Evolutionary conservation across 2,329 filamentous ascomycete genomes (phyloP).

Genomic region (Epichloe sibirici): DNA sequence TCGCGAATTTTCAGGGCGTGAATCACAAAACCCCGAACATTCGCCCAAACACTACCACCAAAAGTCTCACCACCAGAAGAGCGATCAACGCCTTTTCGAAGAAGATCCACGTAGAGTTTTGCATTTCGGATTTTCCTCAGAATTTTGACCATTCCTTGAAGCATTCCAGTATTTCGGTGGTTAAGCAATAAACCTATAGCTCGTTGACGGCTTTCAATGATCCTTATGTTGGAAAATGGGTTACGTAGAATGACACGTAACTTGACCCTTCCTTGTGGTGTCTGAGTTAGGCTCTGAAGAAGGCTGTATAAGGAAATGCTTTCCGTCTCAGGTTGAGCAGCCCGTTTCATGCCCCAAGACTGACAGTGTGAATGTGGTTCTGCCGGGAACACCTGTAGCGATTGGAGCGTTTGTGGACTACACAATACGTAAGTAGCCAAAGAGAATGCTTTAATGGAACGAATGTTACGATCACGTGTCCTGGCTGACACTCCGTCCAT

Average conservation of each 20-base stretch:
- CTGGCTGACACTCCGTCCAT: not conserved
- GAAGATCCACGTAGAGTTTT: conserved; percentile 50
- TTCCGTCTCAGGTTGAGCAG: conserved; percentile 56
- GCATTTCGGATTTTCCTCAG: conserved; percentile 69
- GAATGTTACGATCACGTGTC: not conserved
- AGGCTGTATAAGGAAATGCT: conserved; percentile 74
- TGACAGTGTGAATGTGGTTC: conserved; percentile 76
- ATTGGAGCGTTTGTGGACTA: conserved; percentile 65
- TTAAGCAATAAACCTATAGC: conserved; percentile 55
- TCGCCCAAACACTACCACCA: conserved; percentile 59
- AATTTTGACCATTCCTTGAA: conserved; percentile 44
- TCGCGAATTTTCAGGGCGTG: conserved; percentile 59
- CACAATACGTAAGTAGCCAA: conserved; percentile 60
- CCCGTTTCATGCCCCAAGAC: conserved; percentile 43
- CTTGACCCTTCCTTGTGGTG: conserved; percentile 62
- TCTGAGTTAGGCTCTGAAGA: conserved; percentile 62
- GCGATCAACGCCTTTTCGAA: conserved; percentile 65
- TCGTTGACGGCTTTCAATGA: conserved; percentile 60
- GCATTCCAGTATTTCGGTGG: conserved; percentile 49
- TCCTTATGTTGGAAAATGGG: conserved; percentile 54
- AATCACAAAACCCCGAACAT: conserved; percentile 58
- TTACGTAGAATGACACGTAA: conserved; percentile 74
- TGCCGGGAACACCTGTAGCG: conserved; percentile 73
- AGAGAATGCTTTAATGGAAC: conserved; percentile 50
- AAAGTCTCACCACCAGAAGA: conserved; percentile 37